A percentile compares a stretch with the other conserved stretches of the same genome.
Conservation (phyloP, 1,284 basidiomycete species). For the Caloboletus inedulis region DNA sequence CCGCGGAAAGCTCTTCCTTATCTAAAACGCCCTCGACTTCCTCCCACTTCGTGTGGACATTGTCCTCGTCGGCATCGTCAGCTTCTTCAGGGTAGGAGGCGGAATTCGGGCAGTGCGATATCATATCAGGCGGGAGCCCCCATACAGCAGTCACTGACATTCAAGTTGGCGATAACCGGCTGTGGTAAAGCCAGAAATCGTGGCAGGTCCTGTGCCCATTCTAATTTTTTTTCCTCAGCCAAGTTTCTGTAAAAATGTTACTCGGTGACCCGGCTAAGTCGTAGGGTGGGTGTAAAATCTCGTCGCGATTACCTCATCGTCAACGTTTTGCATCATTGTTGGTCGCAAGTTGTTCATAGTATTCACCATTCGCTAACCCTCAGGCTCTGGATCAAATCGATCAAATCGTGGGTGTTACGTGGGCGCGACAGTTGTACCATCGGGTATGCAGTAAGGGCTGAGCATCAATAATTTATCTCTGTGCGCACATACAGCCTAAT, state of each 20-base stretch:
- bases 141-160: no score
- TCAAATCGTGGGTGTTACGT: not conserved
- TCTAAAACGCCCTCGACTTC: slow-evolving; percentile 31
- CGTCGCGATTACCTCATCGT: not conserved
- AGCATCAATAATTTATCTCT: not conserved
- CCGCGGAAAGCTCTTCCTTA: slow-evolving; percentile 31
- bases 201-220: not conserved
- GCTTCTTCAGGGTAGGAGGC: slow-evolving; percentile 27
- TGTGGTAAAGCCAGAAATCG: not conserved
- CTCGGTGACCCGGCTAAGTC: not conserved
- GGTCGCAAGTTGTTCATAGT: not conserved
- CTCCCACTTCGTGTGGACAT: slow-evolving; percentile 27
- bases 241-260: not conserved
- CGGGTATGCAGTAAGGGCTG: not conserved
- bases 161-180: not conserved
- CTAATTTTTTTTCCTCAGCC: not conserved
- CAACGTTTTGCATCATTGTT: not conserved
- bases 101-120: not conserved
- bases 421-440: not conserved
- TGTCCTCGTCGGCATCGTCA: slow-evolving; percentile 20
- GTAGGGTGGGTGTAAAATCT: not conserved
- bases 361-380: not conserved
- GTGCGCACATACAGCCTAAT: no score
- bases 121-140: not conserved
- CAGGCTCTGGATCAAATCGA: not conserved